A percentile compares a stretch with the other conserved stretches of the same genome.
Evolutionary conservation across 202 grass and related monocot genomes (phyloP).

Genomic region (Cymbopogon flexuosus): DNA sequence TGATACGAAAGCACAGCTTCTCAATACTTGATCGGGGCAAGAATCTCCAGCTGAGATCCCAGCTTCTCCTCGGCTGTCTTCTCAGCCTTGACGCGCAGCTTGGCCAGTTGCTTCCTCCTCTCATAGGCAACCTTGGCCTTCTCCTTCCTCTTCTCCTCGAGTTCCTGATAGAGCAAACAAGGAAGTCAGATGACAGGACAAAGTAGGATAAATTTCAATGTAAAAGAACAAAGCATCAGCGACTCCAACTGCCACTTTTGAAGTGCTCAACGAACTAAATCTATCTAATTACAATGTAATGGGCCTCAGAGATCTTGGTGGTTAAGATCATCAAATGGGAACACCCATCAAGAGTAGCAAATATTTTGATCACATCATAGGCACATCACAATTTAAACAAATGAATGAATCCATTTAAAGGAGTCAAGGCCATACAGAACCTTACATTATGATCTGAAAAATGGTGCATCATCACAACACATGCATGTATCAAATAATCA

Average conservation of each 20-base stretch:
- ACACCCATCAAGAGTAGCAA: conserved; percentile 57
- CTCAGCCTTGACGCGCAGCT: conserved; percentile 73
- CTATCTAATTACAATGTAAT: neutral
- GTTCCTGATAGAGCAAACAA: conserved; percentile 31
- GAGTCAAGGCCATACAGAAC: too few relatives aligned
- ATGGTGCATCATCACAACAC: too few relatives aligned
- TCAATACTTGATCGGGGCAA: conserved; percentile 82
- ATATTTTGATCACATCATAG: conserved; percentile 54
- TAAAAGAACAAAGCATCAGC: neutral
- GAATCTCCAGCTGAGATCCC: conserved; percentile 79
- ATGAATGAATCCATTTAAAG: too few relatives aligned
- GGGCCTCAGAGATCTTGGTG: conserved; percentile 61
- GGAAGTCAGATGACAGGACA: neutral
- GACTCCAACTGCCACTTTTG: too few relatives aligned
- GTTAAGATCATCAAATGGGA: conserved; percentile 44
- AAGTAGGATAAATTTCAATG: neutral
- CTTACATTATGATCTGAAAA: too few relatives aligned
- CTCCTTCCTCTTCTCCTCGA: conserved; percentile 91
- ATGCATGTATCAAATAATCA: too few relatives aligned
- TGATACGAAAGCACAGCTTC: conserved; percentile 24
- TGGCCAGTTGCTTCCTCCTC: conserved; percentile 79
- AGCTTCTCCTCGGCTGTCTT: conserved; percentile 68
- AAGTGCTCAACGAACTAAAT: too few relatives aligned
- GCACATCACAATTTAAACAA: neutral
- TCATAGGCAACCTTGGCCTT: conserved; percentile 74